phyloP scores from a whole-genome alignment of 2,329 filamentous ascomycete species.

The Curvularia spicifera region DNA sequence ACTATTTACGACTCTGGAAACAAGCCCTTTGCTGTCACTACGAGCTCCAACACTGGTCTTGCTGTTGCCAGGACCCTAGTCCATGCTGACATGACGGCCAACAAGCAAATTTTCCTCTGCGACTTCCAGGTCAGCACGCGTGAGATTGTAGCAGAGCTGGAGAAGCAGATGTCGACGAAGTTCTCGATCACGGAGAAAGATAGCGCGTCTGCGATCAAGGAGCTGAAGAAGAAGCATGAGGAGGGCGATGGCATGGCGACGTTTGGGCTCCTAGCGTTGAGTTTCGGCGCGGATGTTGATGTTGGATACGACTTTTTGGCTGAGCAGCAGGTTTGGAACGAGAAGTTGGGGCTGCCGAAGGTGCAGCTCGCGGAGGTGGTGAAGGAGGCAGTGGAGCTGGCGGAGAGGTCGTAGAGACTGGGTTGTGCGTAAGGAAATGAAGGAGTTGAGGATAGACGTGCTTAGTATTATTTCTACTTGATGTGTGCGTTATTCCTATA shows the following conservation, averaged over 20 bases:
- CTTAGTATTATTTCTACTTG: neutral
- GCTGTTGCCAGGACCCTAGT: constrained; percentile 26
- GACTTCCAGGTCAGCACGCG: constrained; percentile 27
- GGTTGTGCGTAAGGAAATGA: neutral
- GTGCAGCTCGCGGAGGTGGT: constrained; percentile 31
- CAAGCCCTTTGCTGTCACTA: constrained; percentile 26
- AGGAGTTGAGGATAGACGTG: neutral
- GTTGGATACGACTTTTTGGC: constrained; percentile 31
- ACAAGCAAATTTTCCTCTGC: constrained; percentile 32
- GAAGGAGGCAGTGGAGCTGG: constrained; percentile 3
- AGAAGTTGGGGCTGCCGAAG: constrained; percentile 26
- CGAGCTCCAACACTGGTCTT: constrained; percentile 25
- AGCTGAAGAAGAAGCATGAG: constrained; percentile 19
- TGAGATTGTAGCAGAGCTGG: constrained; percentile 25
- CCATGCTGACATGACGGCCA: constrained; percentile 16
- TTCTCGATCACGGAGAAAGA: constrained; percentile 21
- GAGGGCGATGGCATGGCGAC: constrained; percentile 25
- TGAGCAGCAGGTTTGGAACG: constrained; percentile 33
- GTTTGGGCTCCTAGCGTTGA: constrained; percentile 27
- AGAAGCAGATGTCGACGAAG: constrained; percentile 21
- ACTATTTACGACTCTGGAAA: constrained; percentile 31
- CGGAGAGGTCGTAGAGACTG: neutral
- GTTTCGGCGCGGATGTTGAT: constrained; percentile 32
- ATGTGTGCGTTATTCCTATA: neutral
- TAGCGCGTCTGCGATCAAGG: constrained; percentile 14